Conservation (phyloP, 2,329 filamentous ascomycete species). For the Acephala macrosclerotiorum region DNA sequence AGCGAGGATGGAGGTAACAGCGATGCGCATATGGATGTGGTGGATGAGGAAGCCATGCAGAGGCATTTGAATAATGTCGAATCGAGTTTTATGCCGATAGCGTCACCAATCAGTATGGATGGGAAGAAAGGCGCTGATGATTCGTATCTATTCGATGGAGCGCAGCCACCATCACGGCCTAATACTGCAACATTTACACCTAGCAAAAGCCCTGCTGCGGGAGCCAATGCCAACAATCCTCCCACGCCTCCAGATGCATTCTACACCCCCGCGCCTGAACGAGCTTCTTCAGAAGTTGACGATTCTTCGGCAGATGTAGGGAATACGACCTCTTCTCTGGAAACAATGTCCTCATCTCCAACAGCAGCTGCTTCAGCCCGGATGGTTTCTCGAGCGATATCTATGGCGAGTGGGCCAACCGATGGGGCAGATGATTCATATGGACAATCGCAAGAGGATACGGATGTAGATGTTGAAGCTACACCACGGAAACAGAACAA, state of each 20-base stretch:
- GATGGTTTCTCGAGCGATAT: constrained; percentile 59
- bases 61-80: constrained; percentile 67
- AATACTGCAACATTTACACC: constrained; percentile 15
- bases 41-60: constrained; percentile 45
- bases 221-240: constrained; percentile 16
- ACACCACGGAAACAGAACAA: constrained; percentile 36
- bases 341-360: constrained; percentile 63
- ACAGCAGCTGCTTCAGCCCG: constrained; percentile 62
- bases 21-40: constrained; percentile 35
- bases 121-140: constrained; percentile 59
- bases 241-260: constrained; percentile 39
- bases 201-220: not conserved
- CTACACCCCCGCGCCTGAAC: constrained; percentile 35
- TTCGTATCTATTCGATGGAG: constrained; percentile 63
- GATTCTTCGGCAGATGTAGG: constrained; percentile 35
- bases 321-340: constrained; percentile 58
- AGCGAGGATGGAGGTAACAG: constrained; percentile 37
- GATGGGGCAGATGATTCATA: constrained; percentile 17
- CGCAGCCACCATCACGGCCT: constrained; percentile 15
- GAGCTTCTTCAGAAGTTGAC: constrained; percentile 20
- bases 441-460: constrained; percentile 26
- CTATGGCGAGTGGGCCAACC: constrained; percentile 48
- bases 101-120: constrained; percentile 61
- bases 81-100: constrained; percentile 67
- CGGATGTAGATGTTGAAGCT: constrained; percentile 34